Base-by-base conservation (phyloP, 345 rosid species). In the Salix brachista region DNA sequence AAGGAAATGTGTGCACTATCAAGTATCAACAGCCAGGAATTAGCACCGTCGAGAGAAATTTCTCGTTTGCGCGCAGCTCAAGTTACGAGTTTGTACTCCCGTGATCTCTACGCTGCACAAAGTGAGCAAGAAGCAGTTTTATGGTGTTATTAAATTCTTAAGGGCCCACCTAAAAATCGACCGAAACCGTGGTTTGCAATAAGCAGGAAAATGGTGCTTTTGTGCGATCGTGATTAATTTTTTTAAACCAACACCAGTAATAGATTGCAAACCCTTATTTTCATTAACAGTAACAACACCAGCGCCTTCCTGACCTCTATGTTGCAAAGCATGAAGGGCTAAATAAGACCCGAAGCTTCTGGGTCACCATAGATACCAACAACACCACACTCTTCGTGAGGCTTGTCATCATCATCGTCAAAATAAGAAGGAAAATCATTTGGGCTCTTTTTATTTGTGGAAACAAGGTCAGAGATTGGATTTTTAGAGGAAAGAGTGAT, bases 251-350 rank as follows among this genome's bases (percentile, higher is more conserved):
- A 96, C 91, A 39, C 99, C 99, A 23, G 98, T 96, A 65, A 96
- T 76, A 3, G 98, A 86, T 77, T 96, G 96, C 56, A 93, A 87
- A 44, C 92, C 91, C 28, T 90, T 56, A 56, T n/a, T 85, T 30
- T 88, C 75, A 32, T 87, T 84, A 13, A 93, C 97, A 1, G 99
- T 84, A 26, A 96, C 99, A 70, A 96, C 93, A 75, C 99, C 99
- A 68, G 99, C 99, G 41, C 99, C 99, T 86, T 96, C 99, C 77
- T 96, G 99, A 11, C 99, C 99, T 50, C 99, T 96, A 75, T 96
- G 99, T 70, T 96, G 99, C 72, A 96, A 87, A 16, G 98, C 96
- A 75, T 93, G 99, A 37, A 96, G 97, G 0, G 98, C 99, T 79
- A 96, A 71, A 82, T 91, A 77, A 96, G 90, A 14, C 97, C 92